Evolutionary conservation across 2,329 filamentous ascomycete genomes (phyloP).

Genomic region (Chrysoporthe deuterocubensis): DNA sequence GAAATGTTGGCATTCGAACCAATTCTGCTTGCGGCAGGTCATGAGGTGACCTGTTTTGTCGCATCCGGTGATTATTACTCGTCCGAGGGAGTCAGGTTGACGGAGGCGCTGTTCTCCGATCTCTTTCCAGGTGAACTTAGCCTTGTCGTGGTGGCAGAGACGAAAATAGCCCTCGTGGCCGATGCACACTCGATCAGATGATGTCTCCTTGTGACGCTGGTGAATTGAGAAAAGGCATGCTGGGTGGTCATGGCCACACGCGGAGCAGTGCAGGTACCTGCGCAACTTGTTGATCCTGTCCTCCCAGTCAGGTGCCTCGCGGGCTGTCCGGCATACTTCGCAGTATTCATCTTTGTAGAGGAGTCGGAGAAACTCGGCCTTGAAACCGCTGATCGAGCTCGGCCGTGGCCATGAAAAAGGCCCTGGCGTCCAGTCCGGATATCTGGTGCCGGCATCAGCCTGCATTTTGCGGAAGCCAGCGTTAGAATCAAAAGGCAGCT

Average conservation of each 20-base stretch:
- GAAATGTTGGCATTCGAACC: no score
- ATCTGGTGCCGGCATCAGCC: no score
- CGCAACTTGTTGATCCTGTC: neutral
- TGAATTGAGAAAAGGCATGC: conserved; percentile 13
- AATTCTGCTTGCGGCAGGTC: neutral
- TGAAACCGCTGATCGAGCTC: neutral
- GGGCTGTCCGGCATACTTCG: neutral
- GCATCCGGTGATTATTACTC: no score
- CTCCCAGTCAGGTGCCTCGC: neutral
- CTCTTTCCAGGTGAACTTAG: neutral
- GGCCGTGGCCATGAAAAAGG: conserved; percentile 10
- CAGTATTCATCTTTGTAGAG: conserved; percentile 4
- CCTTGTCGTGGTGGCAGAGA: conserved; percentile 1
- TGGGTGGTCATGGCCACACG: conserved; percentile 8
- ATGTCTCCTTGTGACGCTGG: neutral
- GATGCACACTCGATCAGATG: conserved; percentile 8
- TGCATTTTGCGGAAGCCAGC: neutral
- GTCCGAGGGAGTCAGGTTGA: no score
- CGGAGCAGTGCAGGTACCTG: conserved; percentile 17
- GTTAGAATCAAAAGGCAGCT: neutral
- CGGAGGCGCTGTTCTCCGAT: neutral
- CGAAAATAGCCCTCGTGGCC: conserved; percentile 5
- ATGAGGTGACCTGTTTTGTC: neutral
- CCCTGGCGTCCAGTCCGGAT: neutral
- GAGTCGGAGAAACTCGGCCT: neutral